Evolutionary conservation across 352 stramenopile genomes (phyloP).

Genomic region (Thalassiosira exigua): DNA sequence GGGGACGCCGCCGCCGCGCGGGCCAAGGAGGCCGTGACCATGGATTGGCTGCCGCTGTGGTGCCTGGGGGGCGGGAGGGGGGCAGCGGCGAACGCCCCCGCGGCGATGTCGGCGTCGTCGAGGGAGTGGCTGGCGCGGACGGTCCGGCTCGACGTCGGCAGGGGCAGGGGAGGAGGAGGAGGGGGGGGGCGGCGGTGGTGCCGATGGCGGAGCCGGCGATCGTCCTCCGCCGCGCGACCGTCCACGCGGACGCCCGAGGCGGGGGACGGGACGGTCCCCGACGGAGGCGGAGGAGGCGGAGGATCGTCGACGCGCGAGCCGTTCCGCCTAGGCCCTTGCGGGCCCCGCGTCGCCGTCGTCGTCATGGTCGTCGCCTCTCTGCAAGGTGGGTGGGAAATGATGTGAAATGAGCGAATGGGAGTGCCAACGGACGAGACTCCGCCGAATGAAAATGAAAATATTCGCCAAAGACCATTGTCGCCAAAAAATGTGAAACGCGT

Average conservation of each 20-base stretch:
- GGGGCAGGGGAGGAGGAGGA: background rate
- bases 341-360: no score
- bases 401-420: no score
- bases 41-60: background rate
- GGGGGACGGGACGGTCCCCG: background rate
- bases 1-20: background rate
- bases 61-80: background rate
- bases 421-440: no score
- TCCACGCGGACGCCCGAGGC: no score
- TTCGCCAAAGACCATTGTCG: no score
- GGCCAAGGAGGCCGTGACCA: background rate
- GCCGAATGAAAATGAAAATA: no score
- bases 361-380: no score
- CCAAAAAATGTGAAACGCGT: no score
- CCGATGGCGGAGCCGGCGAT: background rate
- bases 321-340: no score
- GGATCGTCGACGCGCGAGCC: background rate
- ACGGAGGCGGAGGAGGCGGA: background rate
- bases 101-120: slow-evolving; percentile 7
- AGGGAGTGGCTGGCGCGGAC: background rate
- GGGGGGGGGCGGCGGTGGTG: background rate
- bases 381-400: no score
- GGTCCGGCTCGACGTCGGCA: background rate
- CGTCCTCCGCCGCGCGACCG: background rate
- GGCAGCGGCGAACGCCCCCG: background rate